Evolutionary conservation across 2,329 filamentous ascomycete genomes (phyloP), one percentile per base, ranked within the genome.

Genomic region (Geosmithia putterillii): DNA sequence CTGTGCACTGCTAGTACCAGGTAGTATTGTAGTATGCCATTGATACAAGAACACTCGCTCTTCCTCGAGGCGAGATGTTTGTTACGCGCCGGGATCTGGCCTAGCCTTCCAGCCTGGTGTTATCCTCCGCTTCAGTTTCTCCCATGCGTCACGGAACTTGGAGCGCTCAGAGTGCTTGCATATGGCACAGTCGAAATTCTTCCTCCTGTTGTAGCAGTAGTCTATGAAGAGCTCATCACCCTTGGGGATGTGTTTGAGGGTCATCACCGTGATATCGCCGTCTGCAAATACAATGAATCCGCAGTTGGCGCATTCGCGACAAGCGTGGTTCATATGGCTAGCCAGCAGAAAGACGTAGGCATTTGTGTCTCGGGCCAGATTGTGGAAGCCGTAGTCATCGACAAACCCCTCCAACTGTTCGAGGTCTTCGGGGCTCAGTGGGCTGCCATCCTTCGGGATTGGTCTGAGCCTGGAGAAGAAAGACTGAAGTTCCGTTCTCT

Each of bases 321-420:
- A 66, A 10, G 57, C 58, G 45, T 62, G 57, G 42, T 63, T 63
- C 47, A 64, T 55, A 12, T 50, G 42, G 4, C 49, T 52, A 9
- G 47, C 50, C 8, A 52, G 39, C 3, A 12, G 7, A 39, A 48
- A 58, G 15, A 59, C 21, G 32, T 51, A 45, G 6, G 45, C 49
- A 6, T n/a, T 12, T n/a, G n/a, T n/a, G 12, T 40, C n/a, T 12
- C 7, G 1, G 42, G 49, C 36, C n/a, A 35, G 17, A 15, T 38
- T 19, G 21, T 14, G 18, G 37, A 55, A 59, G 21, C 34, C 52
- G 37, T 60, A 56, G 10, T 57, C 47, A 6, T 17, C 34, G 14
- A 57, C 38, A 25, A 58, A 59, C 2, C 37, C 45, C 15, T 48
- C 23, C 1, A 58, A 46, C 3, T 20, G 28, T 17, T 36, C 52